A percentile compares a stretch with the other conserved stretches of the same genome.
These are phyloP conservation scores for Boletellus ananas DNA, from an alignment of 768 basidiomycete species.

Conservation along the genomic window DNA sequence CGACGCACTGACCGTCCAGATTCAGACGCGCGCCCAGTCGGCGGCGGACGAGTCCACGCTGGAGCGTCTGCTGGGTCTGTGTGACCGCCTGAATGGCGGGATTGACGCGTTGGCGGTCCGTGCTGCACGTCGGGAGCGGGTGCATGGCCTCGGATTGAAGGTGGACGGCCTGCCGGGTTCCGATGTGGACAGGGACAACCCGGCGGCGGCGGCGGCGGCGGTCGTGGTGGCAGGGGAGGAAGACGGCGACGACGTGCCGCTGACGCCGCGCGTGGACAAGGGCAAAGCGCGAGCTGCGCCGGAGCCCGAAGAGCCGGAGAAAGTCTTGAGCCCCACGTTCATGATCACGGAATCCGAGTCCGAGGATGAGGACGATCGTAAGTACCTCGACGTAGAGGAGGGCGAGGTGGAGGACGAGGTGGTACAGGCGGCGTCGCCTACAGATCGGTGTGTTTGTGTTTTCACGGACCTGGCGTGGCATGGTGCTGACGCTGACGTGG, in stretches of 20 bases:
- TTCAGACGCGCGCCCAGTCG: constrained; percentile 40
- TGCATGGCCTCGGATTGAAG: constrained; percentile 45
- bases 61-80: constrained; percentile 65
- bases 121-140: constrained; percentile 36
- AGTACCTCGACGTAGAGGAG: constrained; percentile 34
- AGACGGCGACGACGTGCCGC: constrained; percentile 34
- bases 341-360: constrained; percentile 50
- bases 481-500: not conserved
- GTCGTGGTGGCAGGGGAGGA: constrained; percentile 1
- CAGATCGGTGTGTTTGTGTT: constrained; percentile 43
- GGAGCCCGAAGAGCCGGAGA: constrained; percentile 64
- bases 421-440: constrained; percentile 31
- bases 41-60: constrained; percentile 53
- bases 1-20: constrained; percentile 47
- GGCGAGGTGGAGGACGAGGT: constrained; percentile 22
- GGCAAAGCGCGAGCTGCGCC: constrained; percentile 73
- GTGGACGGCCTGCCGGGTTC: constrained; percentile 29
- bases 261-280: constrained; percentile 70
- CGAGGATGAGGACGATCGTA: constrained; percentile 42
- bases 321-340: constrained; percentile 68
- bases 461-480: not conserved
- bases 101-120: constrained; percentile 47
- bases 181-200: constrained; percentile 8
- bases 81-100: constrained; percentile 63
- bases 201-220: not conserved